Conservation (phyloP, 2,329 filamentous ascomycete genomes). For the Talaromyces rugulosus region DNA sequence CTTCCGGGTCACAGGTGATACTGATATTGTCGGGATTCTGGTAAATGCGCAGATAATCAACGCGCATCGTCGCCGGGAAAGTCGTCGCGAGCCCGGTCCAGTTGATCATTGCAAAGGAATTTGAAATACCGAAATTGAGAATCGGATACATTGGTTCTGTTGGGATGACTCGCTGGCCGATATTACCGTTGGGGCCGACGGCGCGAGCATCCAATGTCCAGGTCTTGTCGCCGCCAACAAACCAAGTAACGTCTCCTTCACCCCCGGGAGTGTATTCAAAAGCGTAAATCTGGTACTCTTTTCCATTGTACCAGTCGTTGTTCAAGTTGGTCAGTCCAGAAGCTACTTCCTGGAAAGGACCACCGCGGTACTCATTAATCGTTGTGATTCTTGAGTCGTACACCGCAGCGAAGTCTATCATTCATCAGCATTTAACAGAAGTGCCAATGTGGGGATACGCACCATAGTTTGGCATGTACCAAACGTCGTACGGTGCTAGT, state of each 20-base stretch:
- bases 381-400: conserved; percentile 56
- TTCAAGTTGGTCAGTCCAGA: conserved; percentile 60
- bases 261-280: conserved; percentile 61
- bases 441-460: conserved; percentile 6
- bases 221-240: conserved; percentile 60
- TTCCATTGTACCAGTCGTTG: conserved; percentile 63
- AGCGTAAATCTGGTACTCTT: conserved; percentile 59
- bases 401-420: conserved; percentile 57
- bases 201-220: conserved; percentile 60
- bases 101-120: conserved; percentile 61
- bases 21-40: conserved; percentile 57
- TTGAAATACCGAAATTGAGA: conserved; percentile 67
- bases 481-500: conserved; percentile 66
- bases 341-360: conserved; percentile 60
- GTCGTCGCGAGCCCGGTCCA: conserved; percentile 51
- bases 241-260: conserved; percentile 63
- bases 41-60: conserved; percentile 69
- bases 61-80: conserved; percentile 61
- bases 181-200: conserved; percentile 64
- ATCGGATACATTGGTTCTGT: conserved; percentile 65
- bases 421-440: neutral
- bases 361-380: conserved; percentile 60
- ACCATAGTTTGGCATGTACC: conserved; percentile 62
- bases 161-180: conserved; percentile 62
- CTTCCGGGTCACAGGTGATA: conserved; percentile 64